These are phyloP conservation scores for Gnomoniopsis sp. DNA, from an alignment of 2,329 filamentous ascomycete species.

Conservation along the genomic window DNA sequence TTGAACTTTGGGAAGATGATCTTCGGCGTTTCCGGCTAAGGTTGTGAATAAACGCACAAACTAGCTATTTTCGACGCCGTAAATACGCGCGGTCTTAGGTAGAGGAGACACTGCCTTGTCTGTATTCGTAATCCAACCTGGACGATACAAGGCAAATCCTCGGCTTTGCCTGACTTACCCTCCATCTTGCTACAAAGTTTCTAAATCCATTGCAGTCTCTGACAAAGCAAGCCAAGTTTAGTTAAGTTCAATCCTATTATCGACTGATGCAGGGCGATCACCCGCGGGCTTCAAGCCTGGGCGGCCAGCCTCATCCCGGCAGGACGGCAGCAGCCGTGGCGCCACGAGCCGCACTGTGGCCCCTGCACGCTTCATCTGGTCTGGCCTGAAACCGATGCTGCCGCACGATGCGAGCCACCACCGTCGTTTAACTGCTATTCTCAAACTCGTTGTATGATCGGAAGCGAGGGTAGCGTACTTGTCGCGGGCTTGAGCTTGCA, in stretches of 20 bases:
- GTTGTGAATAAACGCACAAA: too few species aligned
- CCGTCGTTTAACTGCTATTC: not conserved
- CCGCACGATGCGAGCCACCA: conserved; percentile 15
- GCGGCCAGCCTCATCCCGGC: not conserved
- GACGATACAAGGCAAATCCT: not conserved
- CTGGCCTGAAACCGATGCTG: conserved; percentile 15
- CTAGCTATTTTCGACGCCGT: too few species aligned
- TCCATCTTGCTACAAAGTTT: not conserved
- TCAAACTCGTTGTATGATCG: conserved; percentile 21
- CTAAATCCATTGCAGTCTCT: not conserved
- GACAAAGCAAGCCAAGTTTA: not conserved
- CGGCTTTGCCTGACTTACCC: not conserved
- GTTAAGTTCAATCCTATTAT: not conserved
- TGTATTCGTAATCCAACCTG: not conserved
- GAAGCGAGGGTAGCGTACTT: conserved; percentile 7
- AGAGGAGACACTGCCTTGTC: too few species aligned
- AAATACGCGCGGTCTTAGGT: too few species aligned
- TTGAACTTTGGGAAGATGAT: not conserved
- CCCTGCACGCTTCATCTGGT: conserved; percentile 19
- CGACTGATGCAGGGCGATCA: conserved; percentile 12
- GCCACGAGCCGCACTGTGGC: conserved; percentile 5
- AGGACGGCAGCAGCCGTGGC: conserved; percentile 3
- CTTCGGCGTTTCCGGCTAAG: not conserved
- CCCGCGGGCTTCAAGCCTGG: not conserved
- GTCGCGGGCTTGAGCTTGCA: conserved; percentile 6